These are phyloP conservation scores for Heterobasidion occidentale DNA, from an alignment of 1,284 basidiomycete genomes.

Conservation along the genomic window DNA sequence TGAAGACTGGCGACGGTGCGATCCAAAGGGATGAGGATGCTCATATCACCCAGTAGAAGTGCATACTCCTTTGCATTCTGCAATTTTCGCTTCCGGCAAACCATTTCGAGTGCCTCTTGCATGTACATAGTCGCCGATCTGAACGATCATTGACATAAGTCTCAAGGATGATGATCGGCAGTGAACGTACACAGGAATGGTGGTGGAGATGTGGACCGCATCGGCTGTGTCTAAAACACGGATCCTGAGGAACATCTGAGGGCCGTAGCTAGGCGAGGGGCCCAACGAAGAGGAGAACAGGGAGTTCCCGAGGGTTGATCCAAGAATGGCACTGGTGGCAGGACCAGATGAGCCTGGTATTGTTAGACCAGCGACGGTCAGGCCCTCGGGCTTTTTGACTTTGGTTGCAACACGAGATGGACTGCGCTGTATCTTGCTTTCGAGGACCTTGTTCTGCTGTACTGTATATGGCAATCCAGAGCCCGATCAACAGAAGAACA, in stretches of 20 bases:
- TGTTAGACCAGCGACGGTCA: constrained; percentile 22
- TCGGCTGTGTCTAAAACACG: constrained; percentile 73
- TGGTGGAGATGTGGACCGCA: constrained; percentile 76
- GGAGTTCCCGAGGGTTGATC: constrained; percentile 32
- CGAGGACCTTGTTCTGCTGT: constrained; percentile 74
- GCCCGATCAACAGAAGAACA: too few relatives aligned
- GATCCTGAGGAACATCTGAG: constrained; percentile 75
- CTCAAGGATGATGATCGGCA: not conserved
- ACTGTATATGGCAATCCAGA: constrained; percentile 35
- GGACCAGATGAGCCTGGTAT: constrained; percentile 16
- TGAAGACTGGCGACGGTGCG: constrained; percentile 92
- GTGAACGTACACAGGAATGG: constrained; percentile 73
- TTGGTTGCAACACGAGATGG: constrained; percentile 62
- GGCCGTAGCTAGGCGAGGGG: constrained; percentile 62
- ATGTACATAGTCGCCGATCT: constrained; percentile 95
- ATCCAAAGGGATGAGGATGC: constrained; percentile 87
- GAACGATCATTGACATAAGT: not conserved
- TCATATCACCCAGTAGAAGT: constrained; percentile 69
- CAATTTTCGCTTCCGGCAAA: constrained; percentile 72
- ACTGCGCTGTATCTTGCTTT: constrained; percentile 69
- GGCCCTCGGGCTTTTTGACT: constrained; percentile 44
- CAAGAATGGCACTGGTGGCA: constrained; percentile 24
- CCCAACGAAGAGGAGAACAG: constrained; percentile 56
- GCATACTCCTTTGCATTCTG: constrained; percentile 78
- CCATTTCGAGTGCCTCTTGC: constrained; percentile 87